Evolutionary conservation across 305 asterid species (phyloP).

Genomic region (Nicotiana rustica): DNA sequence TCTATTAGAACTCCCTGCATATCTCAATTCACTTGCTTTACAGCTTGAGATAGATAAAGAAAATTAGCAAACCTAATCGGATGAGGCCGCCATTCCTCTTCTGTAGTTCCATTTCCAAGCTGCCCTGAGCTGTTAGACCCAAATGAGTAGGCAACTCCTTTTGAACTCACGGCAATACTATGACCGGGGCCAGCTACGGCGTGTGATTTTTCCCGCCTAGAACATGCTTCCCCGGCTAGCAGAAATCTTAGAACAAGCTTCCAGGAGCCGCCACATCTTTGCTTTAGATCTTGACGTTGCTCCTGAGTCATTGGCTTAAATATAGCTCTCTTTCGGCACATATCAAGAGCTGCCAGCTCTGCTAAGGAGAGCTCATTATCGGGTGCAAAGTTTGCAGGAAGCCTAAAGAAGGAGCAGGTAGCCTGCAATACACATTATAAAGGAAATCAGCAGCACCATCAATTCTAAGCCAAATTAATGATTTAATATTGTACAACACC

Average conservation of each 20-base stretch:
- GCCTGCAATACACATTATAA: conserved; percentile 66
- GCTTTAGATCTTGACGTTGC: conserved; percentile 64
- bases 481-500: neutral
- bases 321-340: conserved; percentile 91
- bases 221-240: conserved; percentile 87
- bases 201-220: conserved; percentile 83
- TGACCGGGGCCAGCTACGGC: conserved; percentile 99
- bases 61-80: conserved; percentile 63
- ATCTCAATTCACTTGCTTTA: conserved; percentile 7
- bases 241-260: conserved; percentile 88
- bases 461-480: conserved; percentile 49
- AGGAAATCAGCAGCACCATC: conserved; percentile 86
- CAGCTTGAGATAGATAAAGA: conserved; percentile 19
- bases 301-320: conserved; percentile 82
- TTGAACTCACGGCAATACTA: conserved; percentile 86
- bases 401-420: conserved; percentile 88
- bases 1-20: conserved; percentile 34
- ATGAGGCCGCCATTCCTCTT: conserved; percentile 70
- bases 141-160: conserved; percentile 79
- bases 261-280: conserved; percentile 92
- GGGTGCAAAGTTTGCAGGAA: conserved; percentile 85
- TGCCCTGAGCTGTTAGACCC: conserved; percentile 91
- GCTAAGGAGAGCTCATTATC: conserved; percentile 82
- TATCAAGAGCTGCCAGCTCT: conserved; percentile 96
- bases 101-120: conserved; percentile 86